Base-by-base conservation (phyloP, 768 basidiomycete genomes). In the Termitomyces eurrhizus region DNA sequence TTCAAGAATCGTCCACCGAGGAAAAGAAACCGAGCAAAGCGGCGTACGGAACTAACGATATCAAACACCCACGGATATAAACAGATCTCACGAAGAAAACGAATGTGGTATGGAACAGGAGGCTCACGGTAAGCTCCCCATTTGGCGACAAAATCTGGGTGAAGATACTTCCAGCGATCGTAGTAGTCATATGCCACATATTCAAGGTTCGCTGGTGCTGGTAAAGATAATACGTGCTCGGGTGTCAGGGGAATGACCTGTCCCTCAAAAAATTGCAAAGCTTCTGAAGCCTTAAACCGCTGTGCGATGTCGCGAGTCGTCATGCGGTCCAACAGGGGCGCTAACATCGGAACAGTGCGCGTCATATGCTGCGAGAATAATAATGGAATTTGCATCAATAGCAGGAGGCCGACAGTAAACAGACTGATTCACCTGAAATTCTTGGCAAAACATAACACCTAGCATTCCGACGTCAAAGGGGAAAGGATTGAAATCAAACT, bases 201-300 rank as follows among this genome's bases (percentile, higher is more conserved):
- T 29, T 29, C 2, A 29, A 29, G 29, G 29, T 29, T 4, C 29
- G 29, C 29, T 29, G 29, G 29, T 45, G 44, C 44, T 24, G 44
- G 21, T 5, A 24, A 45, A 24, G 21, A 45, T 45, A 24, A 21
- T 44, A 44, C 7, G 11, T 9, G n/a, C n/a, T 11, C 2, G 11
- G 21, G 18, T 24, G 21, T 45, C 16, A 24, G 35, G 16, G 52
- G 58, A 14, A 52, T 44, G 14, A 60, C 51, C 24, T 64, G 52
- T 8, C 65, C 32, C 52, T 70, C 67, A 24, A 72, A 62, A 48
- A 73, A 73, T 3, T 44, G 35, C 6, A 73, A 39, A 29, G 29
- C 29, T 29, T 29, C 29, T 29, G 29, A 29, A 29, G 29, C 29
- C 29, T 29, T 29, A 29, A 73, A 70, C 0, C 72, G 67, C 12